Percentiles rank a stretch among this genome's conserved stretches.
phyloP scores from a whole-genome alignment of 2,329 filamentous ascomycete genomes.

The Xylariales sp. region DNA sequence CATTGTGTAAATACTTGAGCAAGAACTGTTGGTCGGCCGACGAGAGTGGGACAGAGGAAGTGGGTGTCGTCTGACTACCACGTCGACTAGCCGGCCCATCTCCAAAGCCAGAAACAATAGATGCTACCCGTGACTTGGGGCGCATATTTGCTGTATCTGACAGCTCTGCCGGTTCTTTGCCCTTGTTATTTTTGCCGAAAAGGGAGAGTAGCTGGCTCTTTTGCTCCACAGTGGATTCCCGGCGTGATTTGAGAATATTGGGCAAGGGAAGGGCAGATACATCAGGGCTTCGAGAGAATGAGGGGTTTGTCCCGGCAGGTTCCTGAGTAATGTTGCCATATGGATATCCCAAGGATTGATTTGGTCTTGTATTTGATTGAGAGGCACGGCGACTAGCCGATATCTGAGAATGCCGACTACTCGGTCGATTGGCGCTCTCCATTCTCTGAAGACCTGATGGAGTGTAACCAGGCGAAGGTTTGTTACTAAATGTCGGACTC shows the following conservation, averaged over 20 bases:
- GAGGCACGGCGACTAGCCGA: not conserved
- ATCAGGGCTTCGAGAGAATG: constrained; percentile 20
- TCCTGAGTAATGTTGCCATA: constrained; percentile 10
- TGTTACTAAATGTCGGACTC: not conserved
- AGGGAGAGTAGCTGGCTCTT: constrained; percentile 2
- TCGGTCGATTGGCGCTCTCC: not conserved
- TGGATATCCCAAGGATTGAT: constrained; percentile 1
- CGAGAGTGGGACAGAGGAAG: too few species aligned
- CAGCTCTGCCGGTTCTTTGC: constrained; percentile 25
- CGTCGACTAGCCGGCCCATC: constrained; percentile 24
- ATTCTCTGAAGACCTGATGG: not conserved
- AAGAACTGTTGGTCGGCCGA: constrained; percentile 73
- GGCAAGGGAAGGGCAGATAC: constrained; percentile 22
- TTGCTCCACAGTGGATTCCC: constrained; percentile 23
- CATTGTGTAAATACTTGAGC: constrained; percentile 65
- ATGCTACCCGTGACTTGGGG: not conserved
- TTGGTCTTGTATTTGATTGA: not conserved
- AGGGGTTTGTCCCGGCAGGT: constrained; percentile 16
- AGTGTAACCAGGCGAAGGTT: not conserved
- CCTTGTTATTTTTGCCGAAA: constrained; percentile 8
- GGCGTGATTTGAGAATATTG: constrained; percentile 23
- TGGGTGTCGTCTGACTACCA: constrained; percentile 45
- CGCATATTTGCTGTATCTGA: too few species aligned
- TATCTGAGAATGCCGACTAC: not conserved
- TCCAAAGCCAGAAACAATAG: not conserved